These are phyloP conservation scores for Penicillium canescens DNA, from an alignment of 495 filamentous ascomycete species.

Conservation along the genomic window DNA sequence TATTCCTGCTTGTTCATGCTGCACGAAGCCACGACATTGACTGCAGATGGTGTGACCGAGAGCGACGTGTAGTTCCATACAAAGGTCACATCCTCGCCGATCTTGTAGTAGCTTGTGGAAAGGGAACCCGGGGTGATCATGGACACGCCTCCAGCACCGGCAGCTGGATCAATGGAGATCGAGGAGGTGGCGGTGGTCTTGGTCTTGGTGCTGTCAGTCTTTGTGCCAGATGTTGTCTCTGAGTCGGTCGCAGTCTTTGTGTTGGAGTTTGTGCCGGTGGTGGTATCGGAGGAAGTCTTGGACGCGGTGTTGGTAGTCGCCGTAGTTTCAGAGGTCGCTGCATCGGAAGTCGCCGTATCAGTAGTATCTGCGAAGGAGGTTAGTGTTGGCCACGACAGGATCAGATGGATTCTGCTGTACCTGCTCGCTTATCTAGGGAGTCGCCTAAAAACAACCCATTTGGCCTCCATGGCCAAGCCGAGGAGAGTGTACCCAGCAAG, in stretches of 20 bases:
- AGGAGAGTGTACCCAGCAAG: conserved; percentile 45
- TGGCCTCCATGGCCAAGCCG: conserved; percentile 52
- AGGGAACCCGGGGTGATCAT: conserved; percentile 74
- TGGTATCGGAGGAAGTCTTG: conserved; percentile 16
- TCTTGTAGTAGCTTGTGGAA: conserved; percentile 78
- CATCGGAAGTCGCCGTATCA: conserved; percentile 5
- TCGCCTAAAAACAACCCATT: conserved; percentile 28
- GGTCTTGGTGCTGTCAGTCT: conserved; percentile 32
- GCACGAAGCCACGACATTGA: conserved; percentile 84
- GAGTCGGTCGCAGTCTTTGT: conserved; percentile 20
- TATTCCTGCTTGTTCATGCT: conserved; percentile 63
- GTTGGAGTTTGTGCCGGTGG: conserved; percentile 20
- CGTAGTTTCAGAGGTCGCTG: conserved; percentile 19
- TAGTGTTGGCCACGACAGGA: conserved; percentile 1
- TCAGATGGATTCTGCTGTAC: conserved; percentile 15
- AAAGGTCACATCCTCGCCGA: conserved; percentile 82
- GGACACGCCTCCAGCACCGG: conserved; percentile 71
- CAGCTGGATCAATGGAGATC: conserved; percentile 56
- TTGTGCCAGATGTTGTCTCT: background rate
- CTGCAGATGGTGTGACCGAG: conserved; percentile 67
- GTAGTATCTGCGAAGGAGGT: conserved; percentile 19
- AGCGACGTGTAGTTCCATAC: conserved; percentile 96
- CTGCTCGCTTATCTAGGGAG: conserved; percentile 33
- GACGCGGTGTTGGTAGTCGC: conserved; percentile 21
- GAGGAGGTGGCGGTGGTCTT: conserved; percentile 35